These are phyloP conservation scores for Pestalotiopsis sp. DNA, from an alignment of 2,329 filamentous ascomycete genomes.

Conservation along the genomic window DNA sequence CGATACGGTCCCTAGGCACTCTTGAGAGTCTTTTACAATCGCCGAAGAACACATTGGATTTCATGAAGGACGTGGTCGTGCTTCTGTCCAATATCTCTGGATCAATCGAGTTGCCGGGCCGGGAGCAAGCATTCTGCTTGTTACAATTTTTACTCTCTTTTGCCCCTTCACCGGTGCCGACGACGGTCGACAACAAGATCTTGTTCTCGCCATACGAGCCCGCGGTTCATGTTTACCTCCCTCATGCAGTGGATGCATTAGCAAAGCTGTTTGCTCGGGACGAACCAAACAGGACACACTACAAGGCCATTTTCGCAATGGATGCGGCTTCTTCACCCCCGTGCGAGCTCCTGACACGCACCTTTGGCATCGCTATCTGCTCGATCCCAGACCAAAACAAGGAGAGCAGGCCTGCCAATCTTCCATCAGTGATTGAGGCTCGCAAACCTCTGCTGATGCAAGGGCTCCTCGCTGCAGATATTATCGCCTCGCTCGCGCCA, in stretches of 20 bases:
- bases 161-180: slow-evolving; percentile 75
- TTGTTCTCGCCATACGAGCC: slow-evolving; percentile 84
- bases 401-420: slow-evolving; percentile 57
- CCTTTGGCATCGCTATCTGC: slow-evolving; percentile 85
- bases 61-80: slow-evolving; percentile 94
- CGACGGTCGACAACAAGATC: slow-evolving; percentile 53
- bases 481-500: slow-evolving; percentile 75
- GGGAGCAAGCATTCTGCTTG: slow-evolving; percentile 84
- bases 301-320: slow-evolving; percentile 77
- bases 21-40: slow-evolving; percentile 83
- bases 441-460: slow-evolving; percentile 92
- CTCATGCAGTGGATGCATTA: slow-evolving; percentile 84
- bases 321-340: slow-evolving; percentile 67
- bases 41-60: slow-evolving; percentile 84
- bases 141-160: slow-evolving; percentile 91
- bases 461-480: slow-evolving; percentile 86
- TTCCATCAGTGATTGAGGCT: slow-evolving; percentile 72
- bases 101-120: slow-evolving; percentile 76
- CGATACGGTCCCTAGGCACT: slow-evolving; percentile 86
- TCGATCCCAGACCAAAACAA: slow-evolving; percentile 71
- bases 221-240: slow-evolving; percentile 80
- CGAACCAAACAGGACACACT: slow-evolving; percentile 87
- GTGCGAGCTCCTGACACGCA: slow-evolving; percentile 80
- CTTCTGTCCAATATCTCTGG: slow-evolving; percentile 88
- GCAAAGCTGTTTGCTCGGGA: slow-evolving; percentile 92